Conservation (phyloP, 2,329 filamentous ascomycete species). For the Aspergillus thermomutatus region DNA sequence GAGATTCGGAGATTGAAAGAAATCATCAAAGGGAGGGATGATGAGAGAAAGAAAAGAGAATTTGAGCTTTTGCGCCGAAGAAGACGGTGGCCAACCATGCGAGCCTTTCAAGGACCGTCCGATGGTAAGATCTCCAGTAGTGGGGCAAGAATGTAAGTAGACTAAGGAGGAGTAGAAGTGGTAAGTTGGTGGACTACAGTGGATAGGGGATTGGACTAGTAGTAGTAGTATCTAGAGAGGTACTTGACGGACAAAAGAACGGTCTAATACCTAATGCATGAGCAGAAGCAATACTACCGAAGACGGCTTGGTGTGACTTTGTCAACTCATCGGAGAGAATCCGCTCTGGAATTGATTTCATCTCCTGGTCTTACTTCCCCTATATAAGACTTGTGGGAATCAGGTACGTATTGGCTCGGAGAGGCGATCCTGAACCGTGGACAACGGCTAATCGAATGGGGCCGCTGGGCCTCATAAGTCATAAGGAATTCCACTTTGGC, state of each 20-base stretch:
- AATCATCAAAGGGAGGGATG: background rate
- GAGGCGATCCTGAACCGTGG: background rate
- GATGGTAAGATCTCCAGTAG: background rate
- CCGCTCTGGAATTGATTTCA: background rate
- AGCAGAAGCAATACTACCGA: background rate
- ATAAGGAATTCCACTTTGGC: background rate
- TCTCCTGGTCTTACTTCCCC: too few species aligned
- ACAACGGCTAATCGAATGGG: background rate
- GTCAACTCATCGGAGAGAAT: background rate
- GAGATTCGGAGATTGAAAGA: background rate
- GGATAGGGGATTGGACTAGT: background rate
- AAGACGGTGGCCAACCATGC: background rate
- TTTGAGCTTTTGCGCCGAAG: background rate
- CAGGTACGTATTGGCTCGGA: background rate
- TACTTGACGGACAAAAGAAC: background rate
- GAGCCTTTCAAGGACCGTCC: background rate
- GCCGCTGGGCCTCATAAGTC: background rate
- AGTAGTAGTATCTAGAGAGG: too few species aligned
- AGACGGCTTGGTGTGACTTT: background rate
- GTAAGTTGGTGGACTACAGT: background rate
- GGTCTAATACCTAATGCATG: background rate
- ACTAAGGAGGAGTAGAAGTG: background rate
- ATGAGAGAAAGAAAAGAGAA: background rate
- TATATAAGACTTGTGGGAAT: background rate
- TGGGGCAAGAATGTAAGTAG: background rate